A percentile compares a stretch with the other conserved stretches of the same genome.
These are phyloP conservation scores for Pachysandra terminalis DNA, from an alignment of 164 flowering plant species.

Conservation along the genomic window DNA sequence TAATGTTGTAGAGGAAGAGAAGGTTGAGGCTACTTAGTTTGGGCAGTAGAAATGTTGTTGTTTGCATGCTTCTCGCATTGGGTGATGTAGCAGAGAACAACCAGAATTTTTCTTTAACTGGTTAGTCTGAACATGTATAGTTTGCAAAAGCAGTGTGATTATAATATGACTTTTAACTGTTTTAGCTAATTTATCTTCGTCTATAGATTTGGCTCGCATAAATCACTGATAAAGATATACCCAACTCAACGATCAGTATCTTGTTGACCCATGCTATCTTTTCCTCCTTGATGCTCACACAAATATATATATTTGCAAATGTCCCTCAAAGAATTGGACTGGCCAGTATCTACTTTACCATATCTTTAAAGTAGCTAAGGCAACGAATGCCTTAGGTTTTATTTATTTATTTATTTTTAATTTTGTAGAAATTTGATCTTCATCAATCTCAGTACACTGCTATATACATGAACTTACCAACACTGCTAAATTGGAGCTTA, in stretches of 20 bases:
- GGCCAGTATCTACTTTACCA: no score
- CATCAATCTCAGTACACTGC: no score
- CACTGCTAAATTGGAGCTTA: no score
- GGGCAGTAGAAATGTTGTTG: not conserved
- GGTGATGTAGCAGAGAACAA: not conserved
- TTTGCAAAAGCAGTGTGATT: not conserved
- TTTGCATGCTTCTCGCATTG: not conserved
- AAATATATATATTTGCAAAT: no score
- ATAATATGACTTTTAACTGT: not conserved
- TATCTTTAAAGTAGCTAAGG: no score
- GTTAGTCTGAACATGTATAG: not conserved
- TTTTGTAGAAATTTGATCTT: no score
- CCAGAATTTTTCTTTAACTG: not conserved
- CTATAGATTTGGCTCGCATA: not conserved
- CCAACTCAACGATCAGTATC: not conserved
- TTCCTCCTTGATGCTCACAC: not conserved
- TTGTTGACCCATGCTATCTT: not conserved
- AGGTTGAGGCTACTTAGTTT: constrained; percentile 32
- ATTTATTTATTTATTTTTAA: no score
- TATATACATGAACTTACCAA: no score
- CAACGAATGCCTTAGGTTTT: no score
- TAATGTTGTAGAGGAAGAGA: constrained; percentile 56
- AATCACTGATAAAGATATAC: not conserved
- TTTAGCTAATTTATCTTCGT: not conserved
- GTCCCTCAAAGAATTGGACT: no score